Evolutionary conservation across 208 protist species (phyloP).

Genomic region (Trypanosoma cruzi): DNA sequence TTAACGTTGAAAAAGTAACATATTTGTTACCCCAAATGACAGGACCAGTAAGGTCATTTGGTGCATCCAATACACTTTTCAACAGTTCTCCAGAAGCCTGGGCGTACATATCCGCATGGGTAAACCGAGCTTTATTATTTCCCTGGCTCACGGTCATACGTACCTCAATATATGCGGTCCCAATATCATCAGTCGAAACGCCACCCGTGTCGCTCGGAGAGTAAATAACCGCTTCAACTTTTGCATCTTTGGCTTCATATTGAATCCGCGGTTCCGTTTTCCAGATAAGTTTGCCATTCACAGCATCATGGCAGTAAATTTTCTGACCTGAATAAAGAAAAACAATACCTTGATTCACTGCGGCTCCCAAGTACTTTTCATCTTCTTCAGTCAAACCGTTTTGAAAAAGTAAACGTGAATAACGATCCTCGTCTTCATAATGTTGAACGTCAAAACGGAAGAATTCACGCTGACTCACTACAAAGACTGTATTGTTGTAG

Average conservation of each 20-base stretch:
- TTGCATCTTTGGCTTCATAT: not conserved
- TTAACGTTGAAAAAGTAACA: constrained; percentile 3
- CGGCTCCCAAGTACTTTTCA: not conserved
- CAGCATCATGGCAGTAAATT: constrained; percentile 22
- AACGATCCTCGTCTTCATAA: not conserved
- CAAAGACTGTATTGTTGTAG: constrained; percentile 32
- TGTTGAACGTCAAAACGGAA: constrained; percentile 28
- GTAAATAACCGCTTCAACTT: constrained; percentile 7
- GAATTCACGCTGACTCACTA: constrained; percentile 14
- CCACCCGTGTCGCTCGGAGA: constrained; percentile 11
- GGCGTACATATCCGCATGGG: constrained; percentile 9
- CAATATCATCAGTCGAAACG: not conserved
- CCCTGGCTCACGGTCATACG: not conserved
- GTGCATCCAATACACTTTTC: constrained; percentile 1
- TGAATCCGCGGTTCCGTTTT: not conserved
- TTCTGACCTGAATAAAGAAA: not conserved
- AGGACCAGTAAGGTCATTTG: constrained; percentile 14
- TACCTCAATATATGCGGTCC: constrained; percentile 21
- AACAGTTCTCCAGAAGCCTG: not conserved
- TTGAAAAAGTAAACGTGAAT: constrained; percentile 14
- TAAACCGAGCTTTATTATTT: not conserved
- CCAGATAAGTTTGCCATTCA: constrained; percentile 9
- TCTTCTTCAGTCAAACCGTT: not conserved
- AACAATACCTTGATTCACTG: constrained; percentile 17
- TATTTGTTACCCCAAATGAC: constrained; percentile 28